Conservation (phyloP, 495 filamentous ascomycete species). For the Annulohypoxylon moriforme region DNA sequence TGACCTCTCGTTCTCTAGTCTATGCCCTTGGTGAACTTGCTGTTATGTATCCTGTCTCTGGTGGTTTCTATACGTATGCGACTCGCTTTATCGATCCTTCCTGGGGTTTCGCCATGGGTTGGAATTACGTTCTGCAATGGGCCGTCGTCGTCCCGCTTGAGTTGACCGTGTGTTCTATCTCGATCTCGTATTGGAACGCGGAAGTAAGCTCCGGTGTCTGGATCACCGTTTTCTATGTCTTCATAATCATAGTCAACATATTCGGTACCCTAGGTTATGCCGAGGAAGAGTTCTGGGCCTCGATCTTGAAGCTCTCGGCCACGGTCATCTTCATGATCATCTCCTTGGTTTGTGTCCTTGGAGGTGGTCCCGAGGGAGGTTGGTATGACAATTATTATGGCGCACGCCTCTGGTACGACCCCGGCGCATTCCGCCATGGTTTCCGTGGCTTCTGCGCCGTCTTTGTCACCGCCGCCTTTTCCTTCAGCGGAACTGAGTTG, state of each 20-base stretch:
- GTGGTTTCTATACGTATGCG: conserved; percentile 72
- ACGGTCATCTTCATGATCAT: conserved; percentile 78
- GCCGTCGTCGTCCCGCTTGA: conserved; percentile 67
- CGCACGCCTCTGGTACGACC: conserved; percentile 71
- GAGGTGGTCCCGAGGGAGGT: conserved; percentile 67
- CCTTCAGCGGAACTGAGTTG: conserved; percentile 78
- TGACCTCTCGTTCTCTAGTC: conserved; percentile 50
- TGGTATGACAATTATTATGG: conserved; percentile 67
- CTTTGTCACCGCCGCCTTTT: conserved; percentile 80
- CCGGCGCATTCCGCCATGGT: conserved; percentile 75
- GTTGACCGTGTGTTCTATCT: conserved; percentile 64
- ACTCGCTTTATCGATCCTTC: conserved; percentile 79
- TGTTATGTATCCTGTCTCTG: conserved; percentile 75
- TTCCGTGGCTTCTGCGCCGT: conserved; percentile 79
- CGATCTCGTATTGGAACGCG: conserved; percentile 67
- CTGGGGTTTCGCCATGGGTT: conserved; percentile 90
- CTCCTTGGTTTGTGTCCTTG: conserved; percentile 74
- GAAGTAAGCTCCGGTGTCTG: conserved; percentile 69
- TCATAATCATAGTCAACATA: conserved; percentile 72
- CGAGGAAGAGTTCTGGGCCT: conserved; percentile 70
- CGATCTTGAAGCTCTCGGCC: conserved; percentile 68
- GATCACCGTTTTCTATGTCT: conserved; percentile 68
- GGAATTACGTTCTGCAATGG: conserved; percentile 80
- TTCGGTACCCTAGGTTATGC: conserved; percentile 80
- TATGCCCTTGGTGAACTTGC: conserved; percentile 81